Evolutionary conservation across 331 rosid species (phyloP).

Genomic region (Pyracantha coccinea): DNA sequence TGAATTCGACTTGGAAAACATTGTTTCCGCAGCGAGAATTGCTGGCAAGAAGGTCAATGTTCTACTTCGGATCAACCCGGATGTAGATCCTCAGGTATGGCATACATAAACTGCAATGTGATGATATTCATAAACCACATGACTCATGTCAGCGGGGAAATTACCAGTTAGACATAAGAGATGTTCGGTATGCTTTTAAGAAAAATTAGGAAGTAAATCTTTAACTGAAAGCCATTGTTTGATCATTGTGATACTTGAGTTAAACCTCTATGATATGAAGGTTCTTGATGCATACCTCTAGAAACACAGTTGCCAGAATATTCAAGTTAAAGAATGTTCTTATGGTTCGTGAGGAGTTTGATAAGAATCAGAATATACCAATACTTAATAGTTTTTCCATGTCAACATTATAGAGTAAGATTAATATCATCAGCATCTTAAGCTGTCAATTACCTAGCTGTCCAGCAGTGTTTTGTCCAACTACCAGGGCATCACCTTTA

Average conservation of each 20-base stretch:
- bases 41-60: constrained; percentile 67
- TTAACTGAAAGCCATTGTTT: background rate
- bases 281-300: background rate
- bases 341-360: background rate
- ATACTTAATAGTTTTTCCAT: background rate
- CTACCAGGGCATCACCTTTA: background rate
- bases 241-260: background rate
- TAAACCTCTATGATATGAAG: background rate
- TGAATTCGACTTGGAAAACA: constrained; percentile 82
- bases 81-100: constrained; percentile 73
- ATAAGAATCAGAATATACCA: background rate
- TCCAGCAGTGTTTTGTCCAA: background rate
- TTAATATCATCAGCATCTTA: background rate
- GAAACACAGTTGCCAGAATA: background rate
- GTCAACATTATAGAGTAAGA: background rate
- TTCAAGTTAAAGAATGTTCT: background rate
- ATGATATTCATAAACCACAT: background rate
- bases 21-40: constrained; percentile 68
- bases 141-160: background rate
- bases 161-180: background rate
- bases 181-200: background rate
- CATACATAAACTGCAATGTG: background rate
- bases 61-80: constrained; percentile 66
- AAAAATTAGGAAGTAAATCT: background rate
- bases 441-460: no score